Percentiles rank a stretch among this genome's conserved stretches.
Conservation (phyloP, 2,329 filamentous ascomycete species). For the Gliomastix tumulicola region DNA sequence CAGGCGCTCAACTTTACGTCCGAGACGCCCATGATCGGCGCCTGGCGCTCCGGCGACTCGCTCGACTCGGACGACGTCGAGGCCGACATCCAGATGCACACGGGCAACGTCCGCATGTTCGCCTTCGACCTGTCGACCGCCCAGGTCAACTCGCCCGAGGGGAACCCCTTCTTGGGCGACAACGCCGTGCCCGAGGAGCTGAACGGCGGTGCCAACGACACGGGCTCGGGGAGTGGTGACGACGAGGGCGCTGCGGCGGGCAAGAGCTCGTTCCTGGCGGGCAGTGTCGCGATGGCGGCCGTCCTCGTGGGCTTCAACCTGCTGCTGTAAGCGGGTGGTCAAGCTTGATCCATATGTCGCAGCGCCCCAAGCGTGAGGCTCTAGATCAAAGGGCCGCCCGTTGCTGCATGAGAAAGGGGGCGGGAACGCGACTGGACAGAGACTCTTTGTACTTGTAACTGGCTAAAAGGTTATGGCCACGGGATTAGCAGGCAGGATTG, state of each 20-base stretch:
- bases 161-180: conserved; percentile 34
- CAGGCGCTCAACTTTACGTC: neutral
- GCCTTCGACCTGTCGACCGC: conserved; percentile 35
- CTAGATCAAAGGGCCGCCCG: no score
- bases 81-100: conserved; percentile 31
- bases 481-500: no score
- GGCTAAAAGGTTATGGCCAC: no score
- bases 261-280: no score
- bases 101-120: conserved; percentile 25
- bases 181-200: conserved; percentile 5
- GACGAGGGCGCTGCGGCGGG: conserved; percentile 1
- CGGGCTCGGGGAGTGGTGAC: neutral
- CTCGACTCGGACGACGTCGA: conserved; percentile 27
- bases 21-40: conserved; percentile 30
- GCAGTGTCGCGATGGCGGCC: no score
- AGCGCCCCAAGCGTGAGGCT: no score
- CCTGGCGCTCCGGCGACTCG: conserved; percentile 32
- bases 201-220: conserved; percentile 4
- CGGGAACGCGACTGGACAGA: no score
- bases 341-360: no score
- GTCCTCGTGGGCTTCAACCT: no score
- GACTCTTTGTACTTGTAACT: no score
- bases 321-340: no score
- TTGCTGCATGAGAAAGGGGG: no score
- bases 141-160: conserved; percentile 29